Evolutionary conservation across 192 early-diverging fungal genomes (phyloP), one percentile per base, ranked within the genome.

Genomic region (Entomortierella beljakovae): DNA sequence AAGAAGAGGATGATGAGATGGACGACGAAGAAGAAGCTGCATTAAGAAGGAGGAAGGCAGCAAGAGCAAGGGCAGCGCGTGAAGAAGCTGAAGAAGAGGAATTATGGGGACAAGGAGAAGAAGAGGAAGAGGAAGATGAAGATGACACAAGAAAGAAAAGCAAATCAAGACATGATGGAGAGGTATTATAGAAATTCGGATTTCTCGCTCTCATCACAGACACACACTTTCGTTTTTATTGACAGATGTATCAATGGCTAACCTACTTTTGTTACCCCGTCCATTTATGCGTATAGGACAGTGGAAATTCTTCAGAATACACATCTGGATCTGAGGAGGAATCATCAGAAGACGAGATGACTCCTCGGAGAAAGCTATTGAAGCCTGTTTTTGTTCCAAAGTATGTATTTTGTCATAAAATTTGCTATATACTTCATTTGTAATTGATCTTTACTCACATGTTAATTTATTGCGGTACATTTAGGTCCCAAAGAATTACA

Each of bases 311-410:
- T 1, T 79, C 81, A 43, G 89, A 91, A 52, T 86, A 88, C 57
- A 86, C 87, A 33, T 90, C 90, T n/a, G 92, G 94, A 71, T 91
- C 90, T 29, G 92, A 94, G 67, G 95, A 95, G 52, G 84, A 86
- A 35, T 82, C 88, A 22, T 81, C 88, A 15, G 68, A 63, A 16
- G 71, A 76, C 82, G 6, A 85, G 68, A 35, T 57, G 31, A 28
- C 61, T 28, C 61, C 75, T 6, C 52, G 75, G 22, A 61, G 75
- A 18, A 82, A 84, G 16, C 71, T 97, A 68, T 74, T 96, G 13
- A 98, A 97, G 71, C 97, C 97, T 3, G 87, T 97, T 23, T 99
- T 98, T 86, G 90, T 97, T 48, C 90, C 95, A 70, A 98, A 95
- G 92, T 92, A 91, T 38, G 84, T 71, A 18, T 6, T 20, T 3